These are phyloP conservation scores for Tulasnella sp. DNA, from an alignment of 768 basidiomycete genomes.

Conservation along the genomic window DNA sequence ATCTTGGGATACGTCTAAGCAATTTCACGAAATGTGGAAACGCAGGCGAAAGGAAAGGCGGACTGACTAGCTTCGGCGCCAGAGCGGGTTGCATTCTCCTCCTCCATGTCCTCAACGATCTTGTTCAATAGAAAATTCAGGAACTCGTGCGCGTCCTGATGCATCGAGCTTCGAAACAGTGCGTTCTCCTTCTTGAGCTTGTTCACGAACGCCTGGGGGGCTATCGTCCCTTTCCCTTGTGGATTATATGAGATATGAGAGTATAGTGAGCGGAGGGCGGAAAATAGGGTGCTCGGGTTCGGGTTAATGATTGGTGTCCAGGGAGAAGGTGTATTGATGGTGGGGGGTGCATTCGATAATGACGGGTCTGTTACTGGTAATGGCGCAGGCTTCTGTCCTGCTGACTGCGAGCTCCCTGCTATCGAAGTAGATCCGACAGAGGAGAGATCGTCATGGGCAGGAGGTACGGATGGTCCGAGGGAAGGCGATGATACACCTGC, in stretches of 20 bases:
- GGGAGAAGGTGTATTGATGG: conserved; percentile 27
- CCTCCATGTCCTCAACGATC: conserved; percentile 87
- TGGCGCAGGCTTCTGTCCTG: neutral
- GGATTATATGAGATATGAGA: conserved; percentile 70
- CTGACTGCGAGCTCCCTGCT: conserved; percentile 14
- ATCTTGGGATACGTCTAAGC: no score
- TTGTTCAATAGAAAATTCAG: conserved; percentile 87
- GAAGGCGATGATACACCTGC: no score
- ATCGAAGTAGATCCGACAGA: neutral
- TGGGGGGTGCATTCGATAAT: conserved; percentile 4
- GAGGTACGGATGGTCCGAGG: no score
- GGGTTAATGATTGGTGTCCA: conserved; percentile 41
- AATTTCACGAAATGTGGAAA: no score
- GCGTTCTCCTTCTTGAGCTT: conserved; percentile 91
- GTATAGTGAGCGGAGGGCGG: conserved; percentile 89
- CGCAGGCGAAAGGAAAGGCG: no score
- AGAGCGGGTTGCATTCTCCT: conserved; percentile 30
- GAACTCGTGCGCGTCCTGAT: conserved; percentile 99
- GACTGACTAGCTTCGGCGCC: no score
- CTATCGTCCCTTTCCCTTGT: conserved; percentile 69
- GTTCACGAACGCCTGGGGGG: conserved; percentile 85
- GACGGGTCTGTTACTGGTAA: conserved; percentile 12
- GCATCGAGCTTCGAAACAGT: conserved; percentile 79
- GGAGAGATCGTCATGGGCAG: conserved; percentile 6
- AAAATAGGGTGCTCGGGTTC: conserved; percentile 67